Conservation (phyloP, 73 alveolate genomes). For the Durusdinium trenchii region DNA sequence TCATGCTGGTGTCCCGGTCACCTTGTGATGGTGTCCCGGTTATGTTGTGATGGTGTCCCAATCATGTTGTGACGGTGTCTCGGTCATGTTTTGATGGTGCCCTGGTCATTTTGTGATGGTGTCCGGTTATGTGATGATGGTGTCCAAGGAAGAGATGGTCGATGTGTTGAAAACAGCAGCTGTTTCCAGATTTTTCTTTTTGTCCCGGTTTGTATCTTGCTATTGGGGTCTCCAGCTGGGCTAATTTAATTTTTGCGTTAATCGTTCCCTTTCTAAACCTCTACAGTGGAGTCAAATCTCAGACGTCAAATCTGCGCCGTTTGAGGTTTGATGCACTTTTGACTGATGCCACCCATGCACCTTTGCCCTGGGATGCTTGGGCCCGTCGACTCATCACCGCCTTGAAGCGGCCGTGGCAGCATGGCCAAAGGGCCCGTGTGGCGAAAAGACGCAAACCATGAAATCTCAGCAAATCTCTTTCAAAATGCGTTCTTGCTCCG, state of each 20-base stretch:
- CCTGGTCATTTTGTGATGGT: too few relatives aligned
- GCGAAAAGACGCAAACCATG: background rate
- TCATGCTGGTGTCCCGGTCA: too few relatives aligned
- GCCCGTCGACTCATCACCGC: constrained; percentile 74
- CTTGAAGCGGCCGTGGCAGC: constrained; percentile 74
- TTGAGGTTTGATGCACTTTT: constrained; percentile 32
- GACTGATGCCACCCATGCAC: background rate
- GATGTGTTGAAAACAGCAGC: too few relatives aligned
- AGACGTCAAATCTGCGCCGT: background rate
- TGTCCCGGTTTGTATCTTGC: background rate
- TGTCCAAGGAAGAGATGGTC: too few relatives aligned
- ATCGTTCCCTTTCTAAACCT: background rate
- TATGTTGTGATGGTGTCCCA: too few relatives aligned
- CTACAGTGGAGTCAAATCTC: background rate
- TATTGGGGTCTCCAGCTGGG: background rate
- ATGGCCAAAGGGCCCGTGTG: background rate
- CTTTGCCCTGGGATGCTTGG: constrained; percentile 72
- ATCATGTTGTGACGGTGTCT: too few relatives aligned
- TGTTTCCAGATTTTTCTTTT: too few relatives aligned
- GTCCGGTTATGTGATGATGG: too few relatives aligned
- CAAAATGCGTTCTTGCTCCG: background rate
- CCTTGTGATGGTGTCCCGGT: too few relatives aligned
- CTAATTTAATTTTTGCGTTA: too few relatives aligned
- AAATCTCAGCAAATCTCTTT: background rate
- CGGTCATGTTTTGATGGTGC: too few relatives aligned